Evolutionary conservation across 345 rosid genomes (phyloP).

Genomic region (Combretum micranthum): DNA sequence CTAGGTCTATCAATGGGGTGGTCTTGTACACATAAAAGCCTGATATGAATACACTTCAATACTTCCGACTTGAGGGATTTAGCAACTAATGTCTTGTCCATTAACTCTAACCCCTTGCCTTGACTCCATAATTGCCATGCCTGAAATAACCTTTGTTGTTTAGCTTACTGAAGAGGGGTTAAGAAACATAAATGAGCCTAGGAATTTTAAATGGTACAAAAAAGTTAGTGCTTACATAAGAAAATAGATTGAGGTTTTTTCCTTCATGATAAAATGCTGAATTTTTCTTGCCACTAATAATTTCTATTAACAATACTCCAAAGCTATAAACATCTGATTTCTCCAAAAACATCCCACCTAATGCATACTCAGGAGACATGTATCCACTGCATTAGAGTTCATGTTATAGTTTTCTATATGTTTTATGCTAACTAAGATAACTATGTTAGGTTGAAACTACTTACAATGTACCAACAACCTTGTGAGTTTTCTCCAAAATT

Average conservation of each 20-base stretch:
- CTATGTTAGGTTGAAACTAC: not conserved
- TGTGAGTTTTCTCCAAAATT: slow-evolving; percentile 13
- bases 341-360: slow-evolving; percentile 16
- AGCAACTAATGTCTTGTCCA: not conserved
- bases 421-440: too few relatives aligned
- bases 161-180: not conserved
- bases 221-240: slow-evolving; percentile 7
- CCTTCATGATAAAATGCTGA: not conserved
- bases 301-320: slow-evolving; percentile 23
- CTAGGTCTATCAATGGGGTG: slow-evolving; percentile 17
- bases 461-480: slow-evolving; percentile 21
- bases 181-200: too few relatives aligned
- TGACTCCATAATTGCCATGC: slow-evolving; percentile 4
- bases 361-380: slow-evolving; percentile 27
- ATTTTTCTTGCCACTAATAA: slow-evolving; percentile 17
- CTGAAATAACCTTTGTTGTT: not conserved
- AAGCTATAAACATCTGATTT: slow-evolving; percentile 26
- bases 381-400: slow-evolving; percentile 13
- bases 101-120: not conserved
- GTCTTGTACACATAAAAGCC: slow-evolving; percentile 26
- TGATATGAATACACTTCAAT: slow-evolving; percentile 18
- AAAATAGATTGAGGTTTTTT: slow-evolving; percentile 5
- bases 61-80: slow-evolving; percentile 1
- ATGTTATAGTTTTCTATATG: too few relatives aligned
- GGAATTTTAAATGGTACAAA: too few relatives aligned